Evolutionary conservation across 2,329 filamentous ascomycete genomes (phyloP).

Genomic region (Alternaria sp.): DNA sequence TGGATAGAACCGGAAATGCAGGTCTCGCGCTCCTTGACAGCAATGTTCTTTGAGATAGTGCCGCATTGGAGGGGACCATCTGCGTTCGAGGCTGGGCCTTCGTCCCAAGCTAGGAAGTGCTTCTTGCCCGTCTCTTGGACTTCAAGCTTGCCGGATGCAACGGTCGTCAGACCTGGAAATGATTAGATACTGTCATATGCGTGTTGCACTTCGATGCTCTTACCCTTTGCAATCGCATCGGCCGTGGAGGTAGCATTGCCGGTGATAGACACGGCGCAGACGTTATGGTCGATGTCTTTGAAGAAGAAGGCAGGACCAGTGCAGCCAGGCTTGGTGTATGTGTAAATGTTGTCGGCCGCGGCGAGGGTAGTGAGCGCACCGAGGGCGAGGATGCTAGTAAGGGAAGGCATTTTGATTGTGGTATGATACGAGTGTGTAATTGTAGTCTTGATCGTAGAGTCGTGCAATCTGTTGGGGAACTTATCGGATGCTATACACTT

Average conservation of each 20-base stretch:
- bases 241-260: not conserved
- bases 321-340: constrained; percentile 3
- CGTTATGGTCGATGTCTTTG: constrained; percentile 10
- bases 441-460: not conserved
- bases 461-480: not conserved
- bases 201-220: not conserved
- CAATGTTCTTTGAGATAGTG: not conserved
- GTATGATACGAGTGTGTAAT: not conserved
- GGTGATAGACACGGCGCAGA: constrained; percentile 7
- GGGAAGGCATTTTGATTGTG: not conserved
- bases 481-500: not conserved
- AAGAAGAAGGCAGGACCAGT: not conserved
- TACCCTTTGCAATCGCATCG: not conserved
- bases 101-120: constrained; percentile 1
- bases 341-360: constrained; percentile 11
- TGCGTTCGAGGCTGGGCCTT: not conserved
- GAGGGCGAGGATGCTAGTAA: not conserved
- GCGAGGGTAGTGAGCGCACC: not conserved
- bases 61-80: constrained; percentile 6
- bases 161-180: not conserved
- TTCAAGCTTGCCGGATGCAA: constrained; percentile 2
- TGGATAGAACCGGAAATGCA: not conserved
- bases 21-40: not conserved
- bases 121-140: not conserved
- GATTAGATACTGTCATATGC: not conserved